A percentile compares a stretch with the other conserved stretches of the same genome.
phyloP scores from a whole-genome alignment of 768 basidiomycete genomes.

The Hemileccinum impolitum region DNA sequence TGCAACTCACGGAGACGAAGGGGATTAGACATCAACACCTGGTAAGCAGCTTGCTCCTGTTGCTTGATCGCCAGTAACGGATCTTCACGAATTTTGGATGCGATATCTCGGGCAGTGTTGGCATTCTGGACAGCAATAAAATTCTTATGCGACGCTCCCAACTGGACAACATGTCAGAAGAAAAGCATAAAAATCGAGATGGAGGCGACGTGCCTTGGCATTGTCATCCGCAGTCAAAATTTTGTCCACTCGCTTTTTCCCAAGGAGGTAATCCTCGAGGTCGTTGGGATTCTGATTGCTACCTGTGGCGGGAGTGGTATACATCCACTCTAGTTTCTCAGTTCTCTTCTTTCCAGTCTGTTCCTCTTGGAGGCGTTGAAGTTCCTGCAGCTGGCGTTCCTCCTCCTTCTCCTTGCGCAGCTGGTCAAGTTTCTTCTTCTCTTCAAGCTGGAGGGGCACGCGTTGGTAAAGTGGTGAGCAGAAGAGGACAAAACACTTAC shows the following conservation, averaged over 20 bases:
- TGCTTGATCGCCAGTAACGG: slow-evolving; percentile 97
- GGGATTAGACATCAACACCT: slow-evolving; percentile 83
- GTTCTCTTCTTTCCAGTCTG: slow-evolving; percentile 92
- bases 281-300: slow-evolving; percentile 84
- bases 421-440: slow-evolving; percentile 97
- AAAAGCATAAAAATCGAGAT: not conserved
- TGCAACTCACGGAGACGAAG: slow-evolving; percentile 79
- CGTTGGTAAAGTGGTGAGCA: slow-evolving; percentile 7
- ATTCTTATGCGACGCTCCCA: slow-evolving; percentile 85
- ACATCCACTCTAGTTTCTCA: slow-evolving; percentile 99
- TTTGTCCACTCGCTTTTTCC: slow-evolving; percentile 97
- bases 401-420: slow-evolving; percentile 97
- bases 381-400: slow-evolving; percentile 92
- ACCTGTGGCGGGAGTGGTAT: slow-evolving; percentile 95
- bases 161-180: slow-evolving; percentile 36
- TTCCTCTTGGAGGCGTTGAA: slow-evolving; percentile 93
- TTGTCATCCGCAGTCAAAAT: slow-evolving; percentile 90
- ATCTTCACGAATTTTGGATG: slow-evolving; percentile 94
- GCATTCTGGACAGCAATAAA: slow-evolving; percentile 96
- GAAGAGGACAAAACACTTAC: slow-evolving; percentile 42
- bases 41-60: slow-evolving; percentile 92
- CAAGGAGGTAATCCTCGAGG: slow-evolving; percentile 92
- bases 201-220: slow-evolving; percentile 59
- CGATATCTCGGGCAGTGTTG: slow-evolving; percentile 82
- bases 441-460: slow-evolving; percentile 68